Evolutionary conservation across 1,284 basidiomycete genomes (phyloP), one percentile per base, ranked within the genome.

Genomic region (Caloboletus inedulis): DNA sequence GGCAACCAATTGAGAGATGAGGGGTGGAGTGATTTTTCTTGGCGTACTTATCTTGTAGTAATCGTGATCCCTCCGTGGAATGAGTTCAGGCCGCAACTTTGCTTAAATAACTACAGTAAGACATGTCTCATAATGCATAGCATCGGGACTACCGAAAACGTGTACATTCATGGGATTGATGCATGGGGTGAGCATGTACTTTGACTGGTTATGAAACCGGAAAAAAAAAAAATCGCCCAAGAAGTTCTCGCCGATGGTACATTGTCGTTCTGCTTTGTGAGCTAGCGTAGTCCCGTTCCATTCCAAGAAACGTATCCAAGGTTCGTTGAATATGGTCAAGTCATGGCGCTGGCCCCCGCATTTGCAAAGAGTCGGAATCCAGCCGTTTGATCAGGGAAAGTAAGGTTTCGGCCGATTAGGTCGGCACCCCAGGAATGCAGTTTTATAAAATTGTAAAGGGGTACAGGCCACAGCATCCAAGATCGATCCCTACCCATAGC

Each of bases 1-100:
- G 44, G 55, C 25, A 49, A 25, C 60, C 45, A 52, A 55, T 51
- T 12, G 29, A 51, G 31, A 42, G 42, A 40, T 43, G 37, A 39
- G 40, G 21, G 44, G 50, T 50, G 37, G 29, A 34, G 23, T 49
- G 16, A 37, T 44, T 25, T 23, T 30, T 44, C 41, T 45, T 49
- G 30, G 46, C 45, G 3, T 5, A 23, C 23, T 39, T 54, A 37
- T 49, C 19, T 37, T 41, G 33, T 45, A 30, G 23, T 23, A 30
- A 51, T 51, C 37, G 18, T 35, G 45, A 49, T 42, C 39, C 40
- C 45, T 36, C 29, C 25, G 53, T 51, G 45, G 40, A 42, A 49
- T 47, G 50, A 50, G 33, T 31, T 47, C 44, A 47, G 52, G 52
- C 18, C 35, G 21, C 21, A 14, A 19, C 13, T 43, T 29, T 42